Base-by-base conservation (phyloP, 2,329 filamentous ascomycete genomes). In the Trichoderma sp. region DNA sequence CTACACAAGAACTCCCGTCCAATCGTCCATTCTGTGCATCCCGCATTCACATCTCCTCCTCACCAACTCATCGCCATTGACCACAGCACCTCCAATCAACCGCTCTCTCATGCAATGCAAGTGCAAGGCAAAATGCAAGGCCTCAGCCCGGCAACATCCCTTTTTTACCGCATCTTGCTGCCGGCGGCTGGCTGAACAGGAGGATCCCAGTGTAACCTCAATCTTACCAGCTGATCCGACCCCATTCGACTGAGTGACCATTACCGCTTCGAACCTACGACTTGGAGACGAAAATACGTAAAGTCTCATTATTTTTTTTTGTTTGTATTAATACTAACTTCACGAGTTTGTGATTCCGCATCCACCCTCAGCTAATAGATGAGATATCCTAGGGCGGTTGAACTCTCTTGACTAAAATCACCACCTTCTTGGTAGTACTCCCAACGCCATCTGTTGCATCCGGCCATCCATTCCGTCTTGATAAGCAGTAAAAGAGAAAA, bases 391-490 rank as follows among this genome's bases (percentile, higher is more conserved):
- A 24, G 11, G 65, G 34, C 34, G 26, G 12, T 53, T 36, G 26
- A 32, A 26, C 0, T 18, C 61, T 51, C 61, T 47, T 5, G 61
- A 18, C 36, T 32, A 68, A 57, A 43, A 24, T 60, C 65, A 56
- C 39, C 56, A 56, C 65, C 65, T 67, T 18, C 64, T 58, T 60
- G 39, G 28, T 67, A 71, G 28, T 67, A 71, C 53, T 66, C 70
- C 70, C 71, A 72, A 72, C 71, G 71, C 71, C 71, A 51, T 63
- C 58, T 67, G 47, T 66, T 61, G 63, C 53, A 61, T 32, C 57
- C 47, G 30, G 39, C 63, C 63, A n/a, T 63, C 64, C 60, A 28
- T 68, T 32, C 70, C 21, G 8, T 26, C 36, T 51, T 24, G 28
- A 62, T 47, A 36, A 61, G 21, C 30, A 62, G 18, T 24, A 7